Conservation (phyloP, 345 rosid species). For the Hibiscus tridactylites region DNA sequence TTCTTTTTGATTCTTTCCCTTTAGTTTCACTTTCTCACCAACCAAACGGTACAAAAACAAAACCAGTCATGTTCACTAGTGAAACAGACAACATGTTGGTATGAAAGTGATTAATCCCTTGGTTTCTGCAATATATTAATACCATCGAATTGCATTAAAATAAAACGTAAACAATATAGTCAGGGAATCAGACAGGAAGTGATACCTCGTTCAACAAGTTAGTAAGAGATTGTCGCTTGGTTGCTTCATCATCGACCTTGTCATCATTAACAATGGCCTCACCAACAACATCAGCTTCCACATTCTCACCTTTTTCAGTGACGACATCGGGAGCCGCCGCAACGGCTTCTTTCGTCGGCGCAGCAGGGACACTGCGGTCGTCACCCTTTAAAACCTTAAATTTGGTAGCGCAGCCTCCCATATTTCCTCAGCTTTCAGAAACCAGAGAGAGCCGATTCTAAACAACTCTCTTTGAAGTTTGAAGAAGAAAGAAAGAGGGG, state of each 20-base stretch:
- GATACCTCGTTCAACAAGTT: constrained; percentile 30
- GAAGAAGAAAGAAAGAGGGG: constrained; percentile 4
- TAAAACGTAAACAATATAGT: background rate
- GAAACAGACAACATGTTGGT: background rate
- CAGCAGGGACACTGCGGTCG: constrained; percentile 11
- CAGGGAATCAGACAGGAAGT: background rate
- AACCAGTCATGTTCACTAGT: too few species aligned
- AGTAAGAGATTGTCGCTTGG: constrained; percentile 29
- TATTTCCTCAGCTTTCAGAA: constrained; percentile 7
- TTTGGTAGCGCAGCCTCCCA: constrained; percentile 51
- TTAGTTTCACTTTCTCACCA: too few species aligned
- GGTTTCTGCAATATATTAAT: background rate
- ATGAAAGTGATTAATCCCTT: background rate
- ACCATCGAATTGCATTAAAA: background rate
- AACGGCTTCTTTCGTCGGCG: constrained; percentile 10
- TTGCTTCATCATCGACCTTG: constrained; percentile 13
- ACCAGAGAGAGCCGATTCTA: background rate
- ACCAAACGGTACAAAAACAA: too few species aligned
- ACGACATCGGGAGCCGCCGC: background rate
- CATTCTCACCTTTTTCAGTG: too few species aligned
- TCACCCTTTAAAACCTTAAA: constrained; percentile 37
- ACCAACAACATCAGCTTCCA: too few species aligned
- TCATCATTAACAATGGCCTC: too few species aligned
- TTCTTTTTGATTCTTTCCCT: too few species aligned
- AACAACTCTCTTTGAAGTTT: background rate